Base-by-base conservation (phyloP, 306 rosid species). In the Castanea crenata region DNA sequence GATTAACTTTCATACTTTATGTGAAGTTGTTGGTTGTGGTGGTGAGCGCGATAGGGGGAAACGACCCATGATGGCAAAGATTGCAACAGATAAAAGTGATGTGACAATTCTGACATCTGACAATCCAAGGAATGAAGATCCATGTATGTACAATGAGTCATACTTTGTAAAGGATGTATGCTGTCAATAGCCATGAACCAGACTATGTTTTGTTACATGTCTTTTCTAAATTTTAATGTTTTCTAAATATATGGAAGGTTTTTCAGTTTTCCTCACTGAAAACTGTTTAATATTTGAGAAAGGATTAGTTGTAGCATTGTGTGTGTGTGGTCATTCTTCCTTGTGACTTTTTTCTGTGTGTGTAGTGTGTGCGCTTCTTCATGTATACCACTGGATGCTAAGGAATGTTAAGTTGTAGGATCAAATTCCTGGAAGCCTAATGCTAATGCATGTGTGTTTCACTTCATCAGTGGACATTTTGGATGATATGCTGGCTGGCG, bases 401-500 rank as follows among this genome's bases (percentile, higher is more conserved):
- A 31, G 14, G 25, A 41, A 55, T 25, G 21, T 75, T 68, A 13
- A 52, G 32, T 69, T 61, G 74, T 57, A 54, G 32, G 14, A 75
- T 69, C 29, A 80, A 79, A 15, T 57, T 25, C 23, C 71, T 8
- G 12, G 27, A 78, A 72, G 81, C 68, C 55, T 84, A 77, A 83
- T 49, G 72, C 73, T 80, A 77, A 75, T 76, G 68, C 32, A 5
- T 73, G 65, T 4, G 55, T 79, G 19, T 76, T 83, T 31, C 78
- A 29, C 71, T 63, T 82, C 41, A 69, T 76, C 90, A 91, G 96
- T 95, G 96, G 98, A 93, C 76, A 88, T 93, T 74, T 90, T 93
- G 92, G 99, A 95, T 82, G 98, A 93, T 85, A 93, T 95, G 99
- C 83, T 95, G 87, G 88, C 96, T 70, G 98, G 99, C 46, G 86